Evolutionary conservation across 1,284 basidiomycete genomes (phyloP), one percentile per base, ranked within the genome.

Genomic region (Cerrena zonata): DNA sequence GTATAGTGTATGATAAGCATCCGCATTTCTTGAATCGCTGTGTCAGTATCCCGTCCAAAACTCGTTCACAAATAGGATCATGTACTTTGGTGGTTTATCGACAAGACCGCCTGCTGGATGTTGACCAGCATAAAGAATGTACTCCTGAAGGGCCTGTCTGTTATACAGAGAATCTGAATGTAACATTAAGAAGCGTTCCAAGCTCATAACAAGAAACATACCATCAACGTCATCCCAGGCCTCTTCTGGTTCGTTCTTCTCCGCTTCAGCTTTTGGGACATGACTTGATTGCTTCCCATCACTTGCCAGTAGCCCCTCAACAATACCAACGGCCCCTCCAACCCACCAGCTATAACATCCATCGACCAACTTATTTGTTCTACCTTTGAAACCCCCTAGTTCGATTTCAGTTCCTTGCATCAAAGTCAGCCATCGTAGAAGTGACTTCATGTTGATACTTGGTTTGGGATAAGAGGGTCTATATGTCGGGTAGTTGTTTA

Each of bases 311-410:
- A 88, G 67, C 11, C 88, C 83, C 49, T 89, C 87, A 0, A 96
- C 70, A 10, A 97, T 71, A 0, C 82, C 77, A 64, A 96, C 90
- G n/a, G 88, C 79, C 0, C 94, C 94, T 2, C 91, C 95, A 24
- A 94, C 91, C 89, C 94, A 99, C 96, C 96, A 99, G 26, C 90
- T 86, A 68, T 99, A 99, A 69, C 96, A 99, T 2, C 95, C 96
- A 63, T 99, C 96, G 0, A 99, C 95, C 12, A 99, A 80, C 69
- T 99, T 99, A 68, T 99, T 99, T 53, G 91, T 92, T 40, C 96
- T 76, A 0, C 96, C 96, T 43, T 81, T 80, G 70, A 99, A 98
- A 0, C 95, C 96, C 2, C 94, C 94, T 2, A 93, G 77, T 62
- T 99, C 95, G 23, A 80, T 77, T 23, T 85, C 83, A 0, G 61